Evolutionary conservation across 2,329 filamentous ascomycete species (phyloP), one percentile per base, ranked within the genome.

Genomic region (Fonsecaea multimorphosa): DNA sequence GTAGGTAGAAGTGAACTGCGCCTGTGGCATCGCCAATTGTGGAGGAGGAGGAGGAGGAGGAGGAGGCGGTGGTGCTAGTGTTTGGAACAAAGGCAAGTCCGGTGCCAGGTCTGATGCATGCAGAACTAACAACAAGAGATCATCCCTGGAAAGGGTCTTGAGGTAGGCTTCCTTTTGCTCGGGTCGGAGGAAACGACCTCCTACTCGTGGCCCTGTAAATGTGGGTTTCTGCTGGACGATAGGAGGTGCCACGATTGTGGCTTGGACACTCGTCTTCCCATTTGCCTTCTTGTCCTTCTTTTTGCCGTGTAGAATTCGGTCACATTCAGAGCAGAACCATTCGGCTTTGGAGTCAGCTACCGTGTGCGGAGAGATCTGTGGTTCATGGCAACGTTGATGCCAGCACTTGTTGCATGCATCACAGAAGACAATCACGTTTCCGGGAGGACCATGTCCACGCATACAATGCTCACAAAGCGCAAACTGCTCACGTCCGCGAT

Each of bases 351-450:
- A 82, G 66, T 91, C 85, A 38, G 83, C 83, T 54, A 93, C 85
- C 22, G 90, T 86, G 19, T 89, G 86, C 67, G 89, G 85, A n/a
- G 85, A 83, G 66, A 96, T 91, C 8, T 85, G 84, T 1, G 91
- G 91, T 65, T 91, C 85, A 76, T 96, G 91, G 73, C 92, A 96
- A 72, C 87, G 86, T 75, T 93, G 91, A 77, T 96, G 92, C 85
- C 92, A 96, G 49, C 88, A 86, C 32, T 84, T 83, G 75, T 92
- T 91, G 80, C 92, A 96, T 16, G 88, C 88, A 77, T 94, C 91
- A 79, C 92, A 96, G 76, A 93, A 92, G 2, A 95, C 91, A 74
- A 96, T 93, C 78, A 89, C 86, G 78, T 95, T 95, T 71, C 81
- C 87, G n/a, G 82, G 76, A 2, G 90, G 89, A 73, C 89, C 91